Evolutionary conservation across 148 eudicot genomes (phyloP).

Genomic region (Rhododendron williamsianum): DNA sequence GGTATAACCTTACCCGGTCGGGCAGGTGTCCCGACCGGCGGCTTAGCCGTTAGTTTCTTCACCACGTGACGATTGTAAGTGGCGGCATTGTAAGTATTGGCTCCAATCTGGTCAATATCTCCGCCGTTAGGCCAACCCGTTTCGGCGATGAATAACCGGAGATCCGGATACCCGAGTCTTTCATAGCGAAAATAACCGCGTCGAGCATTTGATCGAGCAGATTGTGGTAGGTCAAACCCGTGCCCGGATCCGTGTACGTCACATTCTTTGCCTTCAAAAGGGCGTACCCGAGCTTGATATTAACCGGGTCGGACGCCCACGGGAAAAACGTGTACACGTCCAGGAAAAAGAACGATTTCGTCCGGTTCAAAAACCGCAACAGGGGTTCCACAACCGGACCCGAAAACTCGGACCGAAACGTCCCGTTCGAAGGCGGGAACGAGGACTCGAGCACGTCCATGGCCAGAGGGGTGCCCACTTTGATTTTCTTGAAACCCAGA

Average conservation of each 20-base stretch:
- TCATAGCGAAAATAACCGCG: conserved; percentile 65
- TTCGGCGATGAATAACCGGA: conserved; percentile 62
- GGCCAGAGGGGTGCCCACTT: conserved; percentile 80
- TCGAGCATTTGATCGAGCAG: conserved; percentile 86
- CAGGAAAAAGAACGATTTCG: conserved; percentile 77
- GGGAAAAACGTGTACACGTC: conserved; percentile 76
- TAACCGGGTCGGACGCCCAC: conserved; percentile 47
- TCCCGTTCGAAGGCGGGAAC: conserved; percentile 69
- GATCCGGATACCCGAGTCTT: conserved; percentile 50
- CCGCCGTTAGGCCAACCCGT: conserved; percentile 95
- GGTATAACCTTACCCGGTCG: conserved; percentile 66
- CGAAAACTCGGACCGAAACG: conserved; percentile 53
- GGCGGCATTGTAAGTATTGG: conserved; percentile 70
- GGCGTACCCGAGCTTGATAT: conserved; percentile 68
- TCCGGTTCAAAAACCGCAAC: conserved; percentile 57
- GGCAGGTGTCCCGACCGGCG: conserved; percentile 73
- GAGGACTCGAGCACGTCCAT: conserved; percentile 65
- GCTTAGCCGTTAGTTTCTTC: conserved; percentile 51
- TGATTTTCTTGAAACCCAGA: conserved; percentile 35
- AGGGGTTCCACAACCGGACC: conserved; percentile 53
- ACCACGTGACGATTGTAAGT: conserved; percentile 70
- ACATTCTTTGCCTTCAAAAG: conserved; percentile 30
- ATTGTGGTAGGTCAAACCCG: conserved; percentile 52
- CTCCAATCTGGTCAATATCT: conserved; percentile 74
- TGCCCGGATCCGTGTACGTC: conserved; percentile 51